A percentile compares a stretch with the other conserved stretches of the same genome.
Evolutionary conservation across 345 rosid genomes (phyloP).

Genomic region (Fremontodendron californicum): DNA sequence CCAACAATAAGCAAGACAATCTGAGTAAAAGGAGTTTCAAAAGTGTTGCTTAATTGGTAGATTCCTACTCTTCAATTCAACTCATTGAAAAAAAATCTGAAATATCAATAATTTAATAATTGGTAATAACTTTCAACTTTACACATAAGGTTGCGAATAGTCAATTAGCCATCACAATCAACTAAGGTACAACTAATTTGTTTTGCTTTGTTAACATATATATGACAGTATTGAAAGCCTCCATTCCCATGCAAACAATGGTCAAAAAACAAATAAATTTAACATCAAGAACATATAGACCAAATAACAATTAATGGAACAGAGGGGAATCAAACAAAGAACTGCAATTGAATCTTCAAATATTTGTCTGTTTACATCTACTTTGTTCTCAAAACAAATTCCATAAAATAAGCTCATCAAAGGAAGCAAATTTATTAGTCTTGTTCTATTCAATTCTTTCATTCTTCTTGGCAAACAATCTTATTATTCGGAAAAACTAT

Average conservation of each 20-base stretch:
- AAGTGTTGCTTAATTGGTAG: background rate
- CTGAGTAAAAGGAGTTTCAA: background rate
- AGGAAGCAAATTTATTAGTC: too few species aligned
- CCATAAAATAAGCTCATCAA: too few species aligned
- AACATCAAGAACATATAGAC: too few species aligned
- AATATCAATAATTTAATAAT: background rate
- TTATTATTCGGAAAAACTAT: too few species aligned
- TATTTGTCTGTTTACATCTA: too few species aligned
- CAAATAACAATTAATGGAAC: too few species aligned
- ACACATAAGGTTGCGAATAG: background rate
- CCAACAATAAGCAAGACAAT: background rate
- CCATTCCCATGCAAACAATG: constrained; percentile 39
- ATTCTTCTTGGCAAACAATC: too few species aligned
- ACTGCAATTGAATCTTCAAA: too few species aligned
- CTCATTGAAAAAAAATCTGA: background rate
- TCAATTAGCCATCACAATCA: background rate
- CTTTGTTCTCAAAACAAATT: too few species aligned
- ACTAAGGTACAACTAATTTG: background rate
- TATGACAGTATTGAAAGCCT: constrained; percentile 39
- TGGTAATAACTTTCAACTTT: background rate
- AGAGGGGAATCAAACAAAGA: too few species aligned
- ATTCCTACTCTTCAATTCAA: background rate
- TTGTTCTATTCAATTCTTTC: too few species aligned
- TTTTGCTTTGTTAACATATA: background rate
- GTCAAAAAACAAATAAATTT: too few species aligned